phyloP scores from a whole-genome alignment of 495 filamentous ascomycete species.

The Talaromyces wortmannii region DNA sequence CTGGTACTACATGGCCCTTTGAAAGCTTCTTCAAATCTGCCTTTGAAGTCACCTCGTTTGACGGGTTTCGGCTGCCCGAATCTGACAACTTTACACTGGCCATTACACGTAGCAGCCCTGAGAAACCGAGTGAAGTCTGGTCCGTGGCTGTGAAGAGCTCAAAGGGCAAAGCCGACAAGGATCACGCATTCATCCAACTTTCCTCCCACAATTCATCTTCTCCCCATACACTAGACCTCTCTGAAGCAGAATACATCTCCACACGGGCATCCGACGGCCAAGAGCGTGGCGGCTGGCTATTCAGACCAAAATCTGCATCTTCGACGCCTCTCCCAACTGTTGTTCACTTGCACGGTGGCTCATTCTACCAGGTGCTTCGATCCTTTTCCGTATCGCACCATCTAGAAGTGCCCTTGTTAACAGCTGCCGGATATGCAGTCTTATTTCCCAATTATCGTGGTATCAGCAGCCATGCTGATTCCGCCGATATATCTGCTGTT shows the following conservation, averaged over 20 bases:
- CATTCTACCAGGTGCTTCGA: conserved; percentile 14
- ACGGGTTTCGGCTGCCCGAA: not conserved
- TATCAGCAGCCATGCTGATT: conserved; percentile 13
- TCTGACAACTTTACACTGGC: not conserved
- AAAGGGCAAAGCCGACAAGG: not conserved
- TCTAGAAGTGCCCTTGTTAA: conserved; percentile 7
- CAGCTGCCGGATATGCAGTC: conserved; percentile 10
- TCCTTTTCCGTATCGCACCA: conserved; percentile 7
- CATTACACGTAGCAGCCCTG: not conserved
- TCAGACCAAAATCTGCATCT: not conserved
- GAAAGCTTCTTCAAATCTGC: not conserved
- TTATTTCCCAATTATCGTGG: conserved; percentile 19
- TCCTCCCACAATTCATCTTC: not conserved
- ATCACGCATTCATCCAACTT: not conserved
- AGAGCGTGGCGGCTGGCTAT: not conserved
- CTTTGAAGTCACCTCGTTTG: not conserved
- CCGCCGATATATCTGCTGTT: conserved; percentile 14
- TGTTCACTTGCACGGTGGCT: conserved; percentile 18
- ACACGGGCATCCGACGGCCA: not conserved
- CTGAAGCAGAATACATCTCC: not conserved
- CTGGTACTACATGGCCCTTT: not conserved
- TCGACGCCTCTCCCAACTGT: conserved; percentile 9
- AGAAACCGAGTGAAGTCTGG: not conserved
- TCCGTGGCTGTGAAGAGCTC: not conserved
- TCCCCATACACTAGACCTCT: not conserved